phyloP scores from a whole-genome alignment of 768 basidiomycete genomes.

The Steccherinum ochraceum region DNA sequence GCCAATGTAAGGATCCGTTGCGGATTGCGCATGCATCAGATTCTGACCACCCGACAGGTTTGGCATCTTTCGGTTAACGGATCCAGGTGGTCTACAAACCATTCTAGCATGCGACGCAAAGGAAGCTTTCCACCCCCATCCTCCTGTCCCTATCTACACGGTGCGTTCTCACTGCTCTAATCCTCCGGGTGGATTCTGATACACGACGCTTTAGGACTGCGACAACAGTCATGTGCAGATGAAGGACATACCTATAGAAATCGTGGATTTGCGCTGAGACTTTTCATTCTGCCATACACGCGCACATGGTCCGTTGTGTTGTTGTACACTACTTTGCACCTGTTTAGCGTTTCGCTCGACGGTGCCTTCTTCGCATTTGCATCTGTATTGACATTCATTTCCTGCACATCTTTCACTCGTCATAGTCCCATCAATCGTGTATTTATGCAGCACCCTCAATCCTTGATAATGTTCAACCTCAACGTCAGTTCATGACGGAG shows the following conservation, averaged over 20 bases:
- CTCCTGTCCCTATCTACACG: conserved; percentile 80
- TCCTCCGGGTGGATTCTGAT: not conserved
- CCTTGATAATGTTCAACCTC: too few species aligned
- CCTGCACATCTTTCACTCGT: too few species aligned
- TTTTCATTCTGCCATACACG: too few species aligned
- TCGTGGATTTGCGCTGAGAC: too few species aligned
- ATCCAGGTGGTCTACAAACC: conserved; percentile 74
- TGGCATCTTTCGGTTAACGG: conserved; percentile 86
- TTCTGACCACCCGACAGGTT: conserved; percentile 38
- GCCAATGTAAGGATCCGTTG: conserved; percentile 64
- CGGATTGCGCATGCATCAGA: not conserved
- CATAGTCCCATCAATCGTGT: too few species aligned
- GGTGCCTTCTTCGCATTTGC: too few species aligned
- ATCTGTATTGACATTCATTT: too few species aligned
- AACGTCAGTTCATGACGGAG: too few species aligned
- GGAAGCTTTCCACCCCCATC: conserved; percentile 84
- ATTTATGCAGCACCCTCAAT: too few species aligned
- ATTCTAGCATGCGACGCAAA: conserved; percentile 62
- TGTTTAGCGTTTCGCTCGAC: not conserved
- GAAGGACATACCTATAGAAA: conserved; percentile 67
- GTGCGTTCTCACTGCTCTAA: conserved; percentile 37
- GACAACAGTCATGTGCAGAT: conserved; percentile 83
- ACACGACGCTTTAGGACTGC: conserved; percentile 56
- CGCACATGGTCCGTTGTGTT: conserved; percentile 27
- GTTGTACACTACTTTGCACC: not conserved